These are phyloP conservation scores for Cladorrhinum sp. DNA, from an alignment of 2,329 filamentous ascomycete genomes.

Conservation along the genomic window DNA sequence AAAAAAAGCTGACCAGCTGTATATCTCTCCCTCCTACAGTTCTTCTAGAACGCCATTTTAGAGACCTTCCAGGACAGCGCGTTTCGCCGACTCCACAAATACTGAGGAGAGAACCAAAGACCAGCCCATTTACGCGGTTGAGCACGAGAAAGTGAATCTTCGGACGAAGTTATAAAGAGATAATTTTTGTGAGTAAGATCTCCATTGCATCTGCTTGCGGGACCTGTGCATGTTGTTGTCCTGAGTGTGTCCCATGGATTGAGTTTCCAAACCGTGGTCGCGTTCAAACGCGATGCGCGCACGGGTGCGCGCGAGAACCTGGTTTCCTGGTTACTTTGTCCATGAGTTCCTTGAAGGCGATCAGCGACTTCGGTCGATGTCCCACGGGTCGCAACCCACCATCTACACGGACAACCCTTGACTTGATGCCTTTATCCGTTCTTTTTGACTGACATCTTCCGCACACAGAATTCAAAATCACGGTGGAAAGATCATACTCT, in stretches of 20 bases:
- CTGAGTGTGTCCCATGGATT: neutral
- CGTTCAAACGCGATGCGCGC: conserved; percentile 1
- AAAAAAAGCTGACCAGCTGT: conserved; percentile 1
- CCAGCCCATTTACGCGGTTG: neutral
- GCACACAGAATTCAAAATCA: neutral
- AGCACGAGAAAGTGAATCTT: neutral
- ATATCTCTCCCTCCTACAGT: neutral
- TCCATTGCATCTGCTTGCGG: conserved; percentile 6
- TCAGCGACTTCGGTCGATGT: neutral
- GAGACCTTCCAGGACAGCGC: neutral
- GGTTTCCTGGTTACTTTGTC: conserved; percentile 1
- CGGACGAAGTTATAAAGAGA: neutral
- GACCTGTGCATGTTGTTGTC: neutral
- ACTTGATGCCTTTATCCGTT: neutral
- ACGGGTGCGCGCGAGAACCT: conserved; percentile 6
- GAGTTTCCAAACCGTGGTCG: neutral
- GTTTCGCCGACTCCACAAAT: conserved; percentile 2
- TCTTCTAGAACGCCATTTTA: conserved; percentile 6
- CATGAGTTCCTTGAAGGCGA: conserved; percentile 2
- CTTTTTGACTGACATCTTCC: conserved; percentile 5
- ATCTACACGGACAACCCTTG: neutral
- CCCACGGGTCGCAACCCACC: neutral
- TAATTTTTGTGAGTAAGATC: conserved; percentile 4
- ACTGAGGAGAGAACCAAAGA: neutral
- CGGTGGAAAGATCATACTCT: conserved; percentile 15